Evolutionary conservation across 2,329 filamentous ascomycete genomes (phyloP), one percentile per base, ranked within the genome.

Genomic region (Ophiocordyceps camponoti-rufipedis): DNA sequence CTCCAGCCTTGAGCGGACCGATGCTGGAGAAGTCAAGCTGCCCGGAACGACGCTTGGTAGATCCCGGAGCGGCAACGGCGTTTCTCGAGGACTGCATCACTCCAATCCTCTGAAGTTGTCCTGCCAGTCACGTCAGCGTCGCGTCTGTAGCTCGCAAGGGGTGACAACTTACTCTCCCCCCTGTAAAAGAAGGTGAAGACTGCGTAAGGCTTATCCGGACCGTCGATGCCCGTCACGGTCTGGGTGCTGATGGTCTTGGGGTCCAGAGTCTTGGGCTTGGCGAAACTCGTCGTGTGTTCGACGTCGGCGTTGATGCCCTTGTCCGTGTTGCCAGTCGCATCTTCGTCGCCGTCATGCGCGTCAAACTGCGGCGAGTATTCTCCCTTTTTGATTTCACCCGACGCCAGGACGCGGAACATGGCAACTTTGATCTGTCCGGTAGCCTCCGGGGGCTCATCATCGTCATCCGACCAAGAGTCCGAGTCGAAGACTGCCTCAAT

Each of bases 301-400:
- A 95, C 76, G 56, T 94, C 86, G 39, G 78, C 82, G 54, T 88
- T 84, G 48, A 83, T 70, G 13, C 70, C 70, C 38, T 72, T 76
- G 44, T 69, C 74, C 7, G 68, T 71, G 28, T 68, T 66, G 35
- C 59, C 64, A 28, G 71, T 61, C 16, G 71, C 67, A 45, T 82
- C 80, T 46, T 94, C 87, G 50, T 94, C 88, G 50, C 94, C 89
- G 56, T 96, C 91, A 55, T 96, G 86, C 3, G 89, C 89, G 60
- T 94, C 88, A 52, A 96, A 96, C 57, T 96, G 91, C 12, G 91
- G 91, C 1, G 88, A 94, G 62, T 96, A 98, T 63, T 98, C 91
- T 50, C 91, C 91, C 58, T 88, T 85, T 66, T 95, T 96, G 58
- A 98, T 94, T 62, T 96, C 91, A 13, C 91, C 91, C 7, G 87